These are phyloP conservation scores for Salvia miltiorrhiza DNA, from an alignment of 257 asterid species.

Conservation along the genomic window DNA sequence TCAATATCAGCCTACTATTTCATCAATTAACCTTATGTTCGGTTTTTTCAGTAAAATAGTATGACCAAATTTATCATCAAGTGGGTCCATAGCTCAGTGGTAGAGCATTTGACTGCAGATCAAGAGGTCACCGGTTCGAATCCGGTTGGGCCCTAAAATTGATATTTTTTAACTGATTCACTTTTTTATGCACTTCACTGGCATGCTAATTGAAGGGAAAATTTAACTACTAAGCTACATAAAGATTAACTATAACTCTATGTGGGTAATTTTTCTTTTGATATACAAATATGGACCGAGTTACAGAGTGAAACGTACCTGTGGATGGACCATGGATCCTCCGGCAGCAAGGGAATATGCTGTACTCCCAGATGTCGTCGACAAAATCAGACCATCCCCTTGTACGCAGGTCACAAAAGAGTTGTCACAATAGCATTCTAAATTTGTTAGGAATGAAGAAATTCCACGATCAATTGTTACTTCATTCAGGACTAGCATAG, in stretches of 20 bases:
- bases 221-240: too few relatives aligned
- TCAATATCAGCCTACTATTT: not conserved
- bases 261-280: not conserved
- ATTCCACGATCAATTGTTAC: constrained; percentile 97
- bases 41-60: too few relatives aligned
- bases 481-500: constrained; percentile 84
- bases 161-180: not conserved
- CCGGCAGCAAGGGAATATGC: constrained; percentile 99
- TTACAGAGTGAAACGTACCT: constrained; percentile 44
- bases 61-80: not conserved
- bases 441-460: constrained; percentile 84
- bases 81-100: constrained; percentile 91
- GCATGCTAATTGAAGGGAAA: too few relatives aligned
- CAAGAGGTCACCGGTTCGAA: constrained; percentile 75
- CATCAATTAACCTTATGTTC: not conserved
- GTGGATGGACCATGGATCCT: constrained; percentile 99
- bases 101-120: constrained; percentile 85
- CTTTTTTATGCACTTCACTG: not conserved
- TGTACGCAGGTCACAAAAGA: constrained; percentile 88
- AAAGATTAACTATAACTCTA: not conserved
- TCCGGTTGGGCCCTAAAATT: constrained; percentile 56
- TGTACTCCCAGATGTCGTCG: constrained; percentile 98
- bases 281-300: not conserved
- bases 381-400: constrained; percentile 93
- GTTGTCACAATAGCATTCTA: constrained; percentile 88